phyloP scores from a whole-genome alignment of 441 rosid genomes.

The Breynia disticha region DNA sequence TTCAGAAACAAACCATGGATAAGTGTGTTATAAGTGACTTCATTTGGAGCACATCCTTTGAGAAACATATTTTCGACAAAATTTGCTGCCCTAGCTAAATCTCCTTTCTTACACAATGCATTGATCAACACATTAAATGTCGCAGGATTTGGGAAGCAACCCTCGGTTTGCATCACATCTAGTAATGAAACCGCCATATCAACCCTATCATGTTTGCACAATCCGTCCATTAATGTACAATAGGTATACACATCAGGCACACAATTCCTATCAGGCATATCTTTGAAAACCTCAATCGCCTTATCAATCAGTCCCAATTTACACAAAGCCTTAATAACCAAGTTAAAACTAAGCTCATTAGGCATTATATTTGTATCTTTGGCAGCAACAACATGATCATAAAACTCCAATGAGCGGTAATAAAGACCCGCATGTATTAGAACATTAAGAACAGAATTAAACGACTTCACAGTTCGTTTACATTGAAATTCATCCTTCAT shows the following conservation, averaged over 20 bases:
- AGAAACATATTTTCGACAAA: slow-evolving; percentile 89
- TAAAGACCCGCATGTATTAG: slow-evolving; percentile 50
- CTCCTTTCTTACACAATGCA: slow-evolving; percentile 81
- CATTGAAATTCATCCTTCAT: slow-evolving; percentile 52
- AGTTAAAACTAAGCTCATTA: slow-evolving; percentile 63
- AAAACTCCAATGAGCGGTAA: slow-evolving; percentile 59
- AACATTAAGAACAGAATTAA: slow-evolving; percentile 67
- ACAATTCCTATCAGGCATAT: slow-evolving; percentile 47
- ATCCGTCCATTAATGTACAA: slow-evolving; percentile 86
- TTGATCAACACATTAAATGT: slow-evolving; percentile 73
- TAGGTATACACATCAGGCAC: slow-evolving; percentile 74
- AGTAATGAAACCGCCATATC: slow-evolving; percentile 80
- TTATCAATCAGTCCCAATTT: slow-evolving; percentile 59
- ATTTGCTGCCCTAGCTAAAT: slow-evolving; percentile 62
- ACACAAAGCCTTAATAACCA: slow-evolving; percentile 64
- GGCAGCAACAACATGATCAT: slow-evolving; percentile 33
- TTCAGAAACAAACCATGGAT: slow-evolving; percentile 79
- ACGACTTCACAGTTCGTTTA: slow-evolving; percentile 40
- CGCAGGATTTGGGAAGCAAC: slow-evolving; percentile 57
- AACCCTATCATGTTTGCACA: slow-evolving; percentile 67
- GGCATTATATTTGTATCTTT: slow-evolving; percentile 45
- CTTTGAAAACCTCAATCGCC: slow-evolving; percentile 64
- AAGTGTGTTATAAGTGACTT: slow-evolving; percentile 76
- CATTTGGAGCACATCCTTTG: slow-evolving; percentile 74
- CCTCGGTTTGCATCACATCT: slow-evolving; percentile 94